A percentile compares a stretch with the other conserved stretches of the same genome.
Evolutionary conservation across 306 rosid species (phyloP).

Genomic region (Lathyrus oleraceus): DNA sequence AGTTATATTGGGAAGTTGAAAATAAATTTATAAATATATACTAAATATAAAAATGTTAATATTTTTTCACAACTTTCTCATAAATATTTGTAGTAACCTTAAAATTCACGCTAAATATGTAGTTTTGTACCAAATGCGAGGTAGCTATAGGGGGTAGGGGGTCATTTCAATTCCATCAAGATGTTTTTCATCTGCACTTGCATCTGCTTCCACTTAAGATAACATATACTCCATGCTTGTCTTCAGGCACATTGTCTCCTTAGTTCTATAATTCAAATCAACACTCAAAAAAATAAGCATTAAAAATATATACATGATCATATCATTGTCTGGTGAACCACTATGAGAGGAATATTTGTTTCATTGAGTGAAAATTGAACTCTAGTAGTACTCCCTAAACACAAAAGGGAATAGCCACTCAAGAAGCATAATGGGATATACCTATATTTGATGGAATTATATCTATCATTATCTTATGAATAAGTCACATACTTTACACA

Average conservation of each 20-base stretch:
- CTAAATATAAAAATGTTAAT: too few species aligned
- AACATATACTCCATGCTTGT: slow-evolving; percentile 4
- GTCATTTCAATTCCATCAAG: slow-evolving; percentile 3
- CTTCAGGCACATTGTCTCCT: slow-evolving; percentile 8
- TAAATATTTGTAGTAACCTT: too few species aligned
- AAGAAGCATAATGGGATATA: neutral
- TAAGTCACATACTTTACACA: neutral
- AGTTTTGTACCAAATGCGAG: too few species aligned
- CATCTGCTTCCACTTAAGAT: neutral
- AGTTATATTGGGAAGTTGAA: too few species aligned
- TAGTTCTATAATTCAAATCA: neutral
- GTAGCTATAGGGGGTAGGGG: too few species aligned
- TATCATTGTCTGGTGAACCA: neutral
- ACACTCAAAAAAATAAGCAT: neutral
- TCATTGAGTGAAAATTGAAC: neutral
- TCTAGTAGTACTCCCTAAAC: neutral
- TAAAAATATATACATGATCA: neutral
- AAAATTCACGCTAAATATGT: too few species aligned
- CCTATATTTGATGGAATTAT: neutral
- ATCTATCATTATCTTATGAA: neutral
- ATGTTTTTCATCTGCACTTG: neutral
- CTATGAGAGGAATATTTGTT: neutral
- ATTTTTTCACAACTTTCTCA: too few species aligned
- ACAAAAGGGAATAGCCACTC: neutral
- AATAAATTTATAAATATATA: too few species aligned